Base-by-base conservation (phyloP, 2,329 filamentous ascomycete genomes). In the Fusarium ambrosium region DNA sequence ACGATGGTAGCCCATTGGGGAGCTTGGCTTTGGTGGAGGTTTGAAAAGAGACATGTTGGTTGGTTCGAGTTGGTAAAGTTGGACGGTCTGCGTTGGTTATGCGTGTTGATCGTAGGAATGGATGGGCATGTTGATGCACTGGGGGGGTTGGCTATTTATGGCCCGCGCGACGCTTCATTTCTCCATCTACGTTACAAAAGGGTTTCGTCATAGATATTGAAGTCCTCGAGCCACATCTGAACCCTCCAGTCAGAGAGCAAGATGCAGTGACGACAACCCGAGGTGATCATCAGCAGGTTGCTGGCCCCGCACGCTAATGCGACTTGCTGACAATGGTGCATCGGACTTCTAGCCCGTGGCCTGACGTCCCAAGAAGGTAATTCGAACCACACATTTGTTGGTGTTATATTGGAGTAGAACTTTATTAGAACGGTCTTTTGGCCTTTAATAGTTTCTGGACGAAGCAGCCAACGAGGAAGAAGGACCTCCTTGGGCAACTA, bases 1-100 rank as follows among this genome's bases (percentile, higher is more conserved):
- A 20, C 78, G 70, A 27, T 80, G 77, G 24, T 71, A 74, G 22
- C 70, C 77, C 7, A 80, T 68, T 11, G 68, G 36, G 2, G 69
- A 66, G 32, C 62, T 68, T 13, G 76, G 72, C n/a, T 72, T 68
- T 6, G 74, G 72, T 14, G 59, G 27, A 34, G 59, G 51, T 20
- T 55, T 6, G 27, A 55, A 55, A 27, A 55, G 51, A 55, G 51
- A 20, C 51, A 55, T 55, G 27, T 6, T 55, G 18, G 6, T 32
- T 14, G 27, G 24, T 2, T 27, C 6, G 18, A 20, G 2, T 41
- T 41, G 18, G 39, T 41, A 10, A 41, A 16, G 41, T 61, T 61
- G 36, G 22, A 22, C 14, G 9, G 22, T n/a, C 37, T 11, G 29
- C 6, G 22, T 3, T 36, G n/a, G 27, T 7, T 22, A 22, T 56